Evolutionary conservation across 768 basidiomycete species (phyloP).

Genomic region (Pleurotus eryngii): DNA sequence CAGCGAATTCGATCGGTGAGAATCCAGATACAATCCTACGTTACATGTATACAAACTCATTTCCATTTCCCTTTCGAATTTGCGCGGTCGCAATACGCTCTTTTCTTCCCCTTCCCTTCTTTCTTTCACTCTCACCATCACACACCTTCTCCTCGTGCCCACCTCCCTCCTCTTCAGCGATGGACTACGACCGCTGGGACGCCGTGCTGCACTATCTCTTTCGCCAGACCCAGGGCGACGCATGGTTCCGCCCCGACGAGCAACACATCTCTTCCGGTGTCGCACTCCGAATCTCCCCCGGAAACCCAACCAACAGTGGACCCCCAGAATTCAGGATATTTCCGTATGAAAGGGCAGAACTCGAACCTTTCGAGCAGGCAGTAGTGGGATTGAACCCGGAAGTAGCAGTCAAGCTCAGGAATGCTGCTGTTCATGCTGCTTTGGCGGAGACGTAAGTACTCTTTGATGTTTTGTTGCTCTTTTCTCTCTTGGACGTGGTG

Average conservation of each 20-base stretch:
- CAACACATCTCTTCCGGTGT: slow-evolving; percentile 73
- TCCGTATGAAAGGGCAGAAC: slow-evolving; percentile 71
- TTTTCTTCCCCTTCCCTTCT: not conserved
- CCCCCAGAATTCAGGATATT: slow-evolving; percentile 69
- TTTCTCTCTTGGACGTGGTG: not conserved
- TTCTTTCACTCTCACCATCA: slow-evolving; percentile 6
- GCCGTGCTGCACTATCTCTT: slow-evolving; percentile 80
- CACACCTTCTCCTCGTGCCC: not conserved
- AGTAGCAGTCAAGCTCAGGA: slow-evolving; percentile 78
- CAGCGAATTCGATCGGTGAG: too few relatives aligned
- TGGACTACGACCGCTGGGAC: slow-evolving; percentile 81
- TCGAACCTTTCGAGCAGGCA: slow-evolving; percentile 74
- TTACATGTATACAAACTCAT: too few relatives aligned
- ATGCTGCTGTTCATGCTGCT: slow-evolving; percentile 77
- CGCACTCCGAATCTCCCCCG: slow-evolving; percentile 50
- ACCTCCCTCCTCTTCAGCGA: slow-evolving; percentile 13
- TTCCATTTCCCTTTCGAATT: too few relatives aligned
- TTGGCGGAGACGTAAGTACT: slow-evolving; percentile 56
- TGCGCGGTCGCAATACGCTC: too few relatives aligned
- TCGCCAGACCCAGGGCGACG: slow-evolving; percentile 74
- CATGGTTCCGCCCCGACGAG: slow-evolving; percentile 80
- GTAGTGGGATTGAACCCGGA: slow-evolving; percentile 73
- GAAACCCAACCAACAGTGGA: slow-evolving; percentile 18
- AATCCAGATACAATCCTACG: too few relatives aligned
- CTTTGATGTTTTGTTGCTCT: not conserved